These are phyloP conservation scores for Lactarius tabidus DNA, from an alignment of 768 basidiomycete genomes.

Conservation along the genomic window DNA sequence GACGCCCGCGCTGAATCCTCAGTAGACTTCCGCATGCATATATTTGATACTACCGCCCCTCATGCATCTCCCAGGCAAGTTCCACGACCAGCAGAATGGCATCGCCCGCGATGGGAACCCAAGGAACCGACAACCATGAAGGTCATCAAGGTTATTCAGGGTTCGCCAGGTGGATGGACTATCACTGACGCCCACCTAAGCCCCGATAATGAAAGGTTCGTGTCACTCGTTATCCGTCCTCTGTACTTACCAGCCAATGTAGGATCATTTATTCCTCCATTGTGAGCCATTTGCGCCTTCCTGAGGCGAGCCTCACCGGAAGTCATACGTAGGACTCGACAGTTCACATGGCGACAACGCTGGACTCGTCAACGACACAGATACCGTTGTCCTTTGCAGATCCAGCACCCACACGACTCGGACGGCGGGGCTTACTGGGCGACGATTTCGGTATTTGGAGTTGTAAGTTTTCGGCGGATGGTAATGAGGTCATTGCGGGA, in stretches of 20 bases:
- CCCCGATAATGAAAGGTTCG: conserved; percentile 78
- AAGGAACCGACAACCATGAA: conserved; percentile 50
- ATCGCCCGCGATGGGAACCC: conserved; percentile 30
- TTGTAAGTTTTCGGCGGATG: conserved; percentile 94
- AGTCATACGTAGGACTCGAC: conserved; percentile 53
- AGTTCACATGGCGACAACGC: conserved; percentile 69
- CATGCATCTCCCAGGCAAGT: conserved; percentile 29
- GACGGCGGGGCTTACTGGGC: conserved; percentile 34
- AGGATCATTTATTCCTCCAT: conserved; percentile 95
- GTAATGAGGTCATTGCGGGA: conserved; percentile 92
- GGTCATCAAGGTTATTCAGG: conserved; percentile 64
- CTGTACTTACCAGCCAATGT: conserved; percentile 13
- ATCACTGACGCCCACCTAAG: conserved; percentile 93
- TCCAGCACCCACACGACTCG: conserved; percentile 20
- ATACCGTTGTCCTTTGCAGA: conserved; percentile 52
- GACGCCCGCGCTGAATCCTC: conserved; percentile 2
- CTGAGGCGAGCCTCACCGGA: conserved; percentile 13
- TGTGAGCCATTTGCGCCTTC: conserved; percentile 38
- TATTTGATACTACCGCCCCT: conserved; percentile 73
- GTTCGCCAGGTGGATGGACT: conserved; percentile 80
- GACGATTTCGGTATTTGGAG: conserved; percentile 79
- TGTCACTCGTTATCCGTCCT: conserved; percentile 3
- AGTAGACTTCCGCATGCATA: conserved; percentile 81
- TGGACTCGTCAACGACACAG: conserved; percentile 57
- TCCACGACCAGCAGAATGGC: conserved; percentile 14